phyloP scores from a whole-genome alignment of 805 yeast species.

The Pichia nanzhaoensis region DNA sequence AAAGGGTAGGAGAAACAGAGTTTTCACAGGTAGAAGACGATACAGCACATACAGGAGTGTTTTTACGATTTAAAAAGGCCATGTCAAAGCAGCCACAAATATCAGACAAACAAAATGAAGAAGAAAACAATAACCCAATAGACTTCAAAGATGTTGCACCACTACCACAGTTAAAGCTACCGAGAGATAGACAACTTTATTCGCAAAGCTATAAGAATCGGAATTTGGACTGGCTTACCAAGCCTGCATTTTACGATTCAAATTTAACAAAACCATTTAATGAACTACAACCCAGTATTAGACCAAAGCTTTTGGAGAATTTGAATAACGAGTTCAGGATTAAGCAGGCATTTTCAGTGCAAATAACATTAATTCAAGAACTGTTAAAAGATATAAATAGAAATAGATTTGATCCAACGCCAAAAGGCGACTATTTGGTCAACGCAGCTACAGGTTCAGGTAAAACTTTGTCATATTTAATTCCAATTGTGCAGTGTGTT shows the following conservation, averaged over 20 bases:
- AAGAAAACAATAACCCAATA: slow-evolving; percentile 18
- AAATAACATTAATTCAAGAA: slow-evolving; percentile 56
- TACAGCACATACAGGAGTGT: slow-evolving; percentile 40
- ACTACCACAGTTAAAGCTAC: slow-evolving; percentile 77
- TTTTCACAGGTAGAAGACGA: slow-evolving; percentile 15
- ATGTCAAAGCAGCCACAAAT: slow-evolving; percentile 22
- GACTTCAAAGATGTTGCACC: slow-evolving; percentile 51
- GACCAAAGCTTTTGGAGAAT: slow-evolving; percentile 39
- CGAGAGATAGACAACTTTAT: slow-evolving; percentile 40
- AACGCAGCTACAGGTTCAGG: slow-evolving; percentile 97
- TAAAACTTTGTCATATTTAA: slow-evolving; percentile 80
- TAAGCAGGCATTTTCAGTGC: slow-evolving; percentile 68
- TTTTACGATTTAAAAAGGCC: slow-evolving; percentile 46
- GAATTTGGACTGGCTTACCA: slow-evolving; percentile 59
- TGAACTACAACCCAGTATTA: slow-evolving; percentile 38
- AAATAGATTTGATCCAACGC: slow-evolving; percentile 40
- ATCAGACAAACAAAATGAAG: slow-evolving; percentile 14
- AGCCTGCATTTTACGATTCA: slow-evolving; percentile 53
- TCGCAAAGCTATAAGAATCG: slow-evolving; percentile 28
- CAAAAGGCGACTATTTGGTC: slow-evolving; percentile 71
- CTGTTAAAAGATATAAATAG: slow-evolving; percentile 37
- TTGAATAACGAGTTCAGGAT: slow-evolving; percentile 39
- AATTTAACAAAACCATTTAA: slow-evolving; percentile 40
- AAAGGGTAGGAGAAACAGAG: too few species aligned
- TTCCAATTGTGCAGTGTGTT: slow-evolving; percentile 74